Percentiles rank a stretch among this genome's conserved stretches.
These are phyloP conservation scores for Trichosporon coremiiforme DNA, from an alignment of 1,284 basidiomycete genomes.

Conservation along the genomic window DNA sequence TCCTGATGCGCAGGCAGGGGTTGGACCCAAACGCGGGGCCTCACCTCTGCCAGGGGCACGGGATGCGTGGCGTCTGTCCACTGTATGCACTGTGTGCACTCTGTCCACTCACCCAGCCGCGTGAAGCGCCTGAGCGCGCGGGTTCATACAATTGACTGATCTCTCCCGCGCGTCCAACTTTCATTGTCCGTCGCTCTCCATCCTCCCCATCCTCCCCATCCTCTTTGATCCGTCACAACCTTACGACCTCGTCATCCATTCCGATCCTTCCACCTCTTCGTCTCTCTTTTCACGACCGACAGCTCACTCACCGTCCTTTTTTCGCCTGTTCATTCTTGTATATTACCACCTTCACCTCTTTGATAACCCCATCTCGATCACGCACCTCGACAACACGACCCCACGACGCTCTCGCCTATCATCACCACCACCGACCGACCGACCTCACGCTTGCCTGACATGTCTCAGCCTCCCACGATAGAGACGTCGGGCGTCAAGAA, in stretches of 20 bases:
- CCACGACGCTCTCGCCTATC: neutral
- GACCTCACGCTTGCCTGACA: neutral
- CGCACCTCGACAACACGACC: neutral
- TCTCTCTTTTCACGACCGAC: neutral
- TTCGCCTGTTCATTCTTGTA: neutral
- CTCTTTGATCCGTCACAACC: no score
- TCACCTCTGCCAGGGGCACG: neutral
- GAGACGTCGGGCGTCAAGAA: constrained; percentile 3
- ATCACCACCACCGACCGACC: no score
- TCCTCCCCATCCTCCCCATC: no score
- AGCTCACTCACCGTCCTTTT: neutral
- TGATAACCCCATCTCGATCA: neutral
- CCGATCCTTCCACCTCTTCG: neutral
- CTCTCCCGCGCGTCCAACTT: constrained; percentile 12
- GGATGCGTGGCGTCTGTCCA: neutral
- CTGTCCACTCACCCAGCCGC: no score
- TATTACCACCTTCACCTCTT: neutral
- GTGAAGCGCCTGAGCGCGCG: neutral
- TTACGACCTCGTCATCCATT: neutral
- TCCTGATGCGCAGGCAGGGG: no score
- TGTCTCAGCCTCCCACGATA: constrained; percentile 9
- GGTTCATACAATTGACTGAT: neutral
- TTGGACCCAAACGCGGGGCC: neutral
- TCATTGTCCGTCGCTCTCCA: neutral
- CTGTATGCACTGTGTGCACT: neutral